phyloP scores from a whole-genome alignment of 306 rosid genomes.

The Dryas drummondii region DNA sequence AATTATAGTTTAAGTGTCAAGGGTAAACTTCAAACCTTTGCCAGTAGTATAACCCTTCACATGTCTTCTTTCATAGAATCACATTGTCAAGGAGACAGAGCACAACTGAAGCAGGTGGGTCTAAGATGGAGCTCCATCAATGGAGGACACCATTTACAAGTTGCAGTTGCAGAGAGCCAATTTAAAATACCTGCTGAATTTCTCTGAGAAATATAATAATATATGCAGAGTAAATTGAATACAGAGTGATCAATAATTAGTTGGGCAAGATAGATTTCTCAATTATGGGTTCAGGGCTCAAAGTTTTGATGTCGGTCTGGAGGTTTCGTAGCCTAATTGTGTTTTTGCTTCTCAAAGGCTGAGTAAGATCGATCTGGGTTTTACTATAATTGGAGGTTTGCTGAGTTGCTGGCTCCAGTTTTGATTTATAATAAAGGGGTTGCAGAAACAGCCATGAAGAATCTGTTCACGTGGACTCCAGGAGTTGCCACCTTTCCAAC shows the following conservation, averaged over 20 bases:
- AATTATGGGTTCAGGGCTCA: no score
- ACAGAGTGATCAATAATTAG: no score
- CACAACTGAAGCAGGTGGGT: neutral
- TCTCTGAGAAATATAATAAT: neutral
- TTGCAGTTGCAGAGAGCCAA: neutral
- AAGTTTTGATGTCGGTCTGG: no score
- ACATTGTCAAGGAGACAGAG: neutral
- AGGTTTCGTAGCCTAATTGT: no score
- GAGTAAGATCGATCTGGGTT: constrained; percentile 23
- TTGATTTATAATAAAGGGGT: neutral
- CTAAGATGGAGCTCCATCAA: neutral
- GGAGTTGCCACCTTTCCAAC: constrained; percentile 13
- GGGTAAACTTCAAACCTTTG: neutral
- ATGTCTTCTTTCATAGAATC: neutral
- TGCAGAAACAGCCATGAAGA: constrained; percentile 15
- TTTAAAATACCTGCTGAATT: neutral
- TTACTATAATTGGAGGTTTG: constrained; percentile 10
- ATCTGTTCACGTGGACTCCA: constrained; percentile 35
- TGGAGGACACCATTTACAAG: neutral
- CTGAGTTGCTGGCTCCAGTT: neutral
- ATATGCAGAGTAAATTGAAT: neutral
- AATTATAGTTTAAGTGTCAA: neutral
- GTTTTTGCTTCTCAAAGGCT: no score
- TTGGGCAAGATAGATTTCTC: no score
- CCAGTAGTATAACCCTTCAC: neutral